Evolutionary conservation across 2,329 filamentous ascomycete genomes (phyloP).

Genomic region (Leptographium lundbergii): DNA sequence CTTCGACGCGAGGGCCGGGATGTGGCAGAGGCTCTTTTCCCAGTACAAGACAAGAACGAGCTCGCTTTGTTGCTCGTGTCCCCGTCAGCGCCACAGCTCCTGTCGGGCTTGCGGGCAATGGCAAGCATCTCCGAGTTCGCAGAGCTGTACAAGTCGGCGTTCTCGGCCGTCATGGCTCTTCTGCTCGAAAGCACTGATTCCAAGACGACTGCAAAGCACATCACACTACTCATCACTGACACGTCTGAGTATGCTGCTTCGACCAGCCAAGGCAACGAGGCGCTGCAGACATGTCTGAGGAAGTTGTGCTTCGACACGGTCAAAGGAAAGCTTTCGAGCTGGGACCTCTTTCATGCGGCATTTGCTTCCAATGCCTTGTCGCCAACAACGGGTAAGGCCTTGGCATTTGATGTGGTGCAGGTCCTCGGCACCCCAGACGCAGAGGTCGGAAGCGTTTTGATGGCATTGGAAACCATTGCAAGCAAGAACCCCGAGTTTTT

Average conservation of each 20-base stretch:
- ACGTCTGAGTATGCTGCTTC: constrained; percentile 20
- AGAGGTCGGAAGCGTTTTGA: constrained; percentile 22
- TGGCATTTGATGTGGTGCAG: constrained; percentile 18
- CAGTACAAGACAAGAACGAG: constrained; percentile 39
- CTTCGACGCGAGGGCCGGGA: constrained; percentile 21
- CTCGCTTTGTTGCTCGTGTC: constrained; percentile 50
- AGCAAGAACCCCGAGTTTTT: constrained; percentile 32
- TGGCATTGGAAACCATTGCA: constrained; percentile 34
- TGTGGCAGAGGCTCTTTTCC: constrained; percentile 30
- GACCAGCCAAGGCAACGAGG: constrained; percentile 24
- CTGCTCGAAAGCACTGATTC: constrained; percentile 24
- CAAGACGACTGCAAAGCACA: constrained; percentile 18
- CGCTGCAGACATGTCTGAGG: constrained; percentile 35
- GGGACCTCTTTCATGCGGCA: constrained; percentile 35
- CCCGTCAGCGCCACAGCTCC: constrained; percentile 52
- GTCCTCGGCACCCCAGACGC: constrained; percentile 11
- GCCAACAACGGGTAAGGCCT: constrained; percentile 18
- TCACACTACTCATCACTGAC: constrained; percentile 35
- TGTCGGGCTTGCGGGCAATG: constrained; percentile 50
- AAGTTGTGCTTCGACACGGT: constrained; percentile 26
- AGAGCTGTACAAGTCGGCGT: constrained; percentile 19
- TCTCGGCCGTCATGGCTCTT: constrained; percentile 23
- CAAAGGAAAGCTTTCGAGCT: constrained; percentile 20
- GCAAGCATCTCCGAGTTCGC: constrained; percentile 28
- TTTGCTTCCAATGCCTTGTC: constrained; percentile 29